Base-by-base conservation (phyloP, 2,329 filamentous ascomycete species). In the Aspergillus sp. region DNA sequence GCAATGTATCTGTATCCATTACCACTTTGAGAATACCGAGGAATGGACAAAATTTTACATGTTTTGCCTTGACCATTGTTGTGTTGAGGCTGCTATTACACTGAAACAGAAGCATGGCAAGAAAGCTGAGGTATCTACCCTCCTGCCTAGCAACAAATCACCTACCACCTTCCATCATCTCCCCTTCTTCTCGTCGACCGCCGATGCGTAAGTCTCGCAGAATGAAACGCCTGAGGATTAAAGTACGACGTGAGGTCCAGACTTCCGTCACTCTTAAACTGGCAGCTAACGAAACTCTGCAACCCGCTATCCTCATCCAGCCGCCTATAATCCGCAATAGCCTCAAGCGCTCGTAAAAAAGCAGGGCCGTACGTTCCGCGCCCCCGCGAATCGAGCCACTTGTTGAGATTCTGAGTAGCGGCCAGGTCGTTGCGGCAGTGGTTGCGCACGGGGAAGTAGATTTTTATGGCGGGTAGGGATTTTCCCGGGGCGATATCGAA, bases 371-470 rank as follows among this genome's bases (percentile, higher is more conserved):
- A 56, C 47, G 46, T 40, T 4, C 47, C 47, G 17, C 54, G 47
- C 6, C 47, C 54, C 3, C 48, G 27, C 2, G 40, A 56, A 8
- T 56, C 40, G 19, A 56, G 40, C 47, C 54, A 56, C 39, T 30
- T 19, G 19, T 30, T 51, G 15, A 56, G 30, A 17, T 51, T 56
- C 22, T 47, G 39, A 5, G 40, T 51, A 12, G 40, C 54, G 33
- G 40, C 39, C 4, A 51, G 54, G 33, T 56, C 54, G 47, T 56
- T 51, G 8, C 40, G 54, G 11, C 27, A 24, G 15, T 56, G 48
- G 20, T 51, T 51, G 5, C 54, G 47, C 19, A 51, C 40, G 4
- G 54, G 54, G 47, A 56, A 56, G 47, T 51, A 56, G 47, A 56
- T 12, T 15, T 56, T 56, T 0, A 56, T 40, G 3, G 40, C 40